phyloP scores from a whole-genome alignment of 75 land plant genomes.

The Picea glauca region DNA sequence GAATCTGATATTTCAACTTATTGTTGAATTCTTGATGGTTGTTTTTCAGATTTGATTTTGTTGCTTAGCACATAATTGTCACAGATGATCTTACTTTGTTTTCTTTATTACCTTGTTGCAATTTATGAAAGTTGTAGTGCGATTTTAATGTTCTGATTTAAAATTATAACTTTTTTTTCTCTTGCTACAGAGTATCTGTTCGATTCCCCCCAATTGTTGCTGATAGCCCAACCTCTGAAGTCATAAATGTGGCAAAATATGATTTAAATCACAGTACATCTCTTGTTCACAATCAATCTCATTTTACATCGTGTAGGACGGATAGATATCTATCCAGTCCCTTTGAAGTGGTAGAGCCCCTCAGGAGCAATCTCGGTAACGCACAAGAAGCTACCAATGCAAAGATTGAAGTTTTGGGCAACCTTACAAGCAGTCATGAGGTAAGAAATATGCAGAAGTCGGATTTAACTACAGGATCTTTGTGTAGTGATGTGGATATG shows the following conservation, averaged over 20 bases:
- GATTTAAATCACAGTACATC: not conserved
- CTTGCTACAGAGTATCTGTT: slow-evolving; percentile 1
- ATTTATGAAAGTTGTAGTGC: not conserved
- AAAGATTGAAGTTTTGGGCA: slow-evolving; percentile 1
- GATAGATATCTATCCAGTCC: slow-evolving; percentile 10
- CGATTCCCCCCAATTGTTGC: not conserved
- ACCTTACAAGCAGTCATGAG: not conserved
- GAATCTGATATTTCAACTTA: not conserved
- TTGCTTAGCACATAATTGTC: not conserved
- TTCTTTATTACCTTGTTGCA: not conserved
- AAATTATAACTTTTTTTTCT: not conserved
- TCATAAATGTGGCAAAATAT: not conserved
- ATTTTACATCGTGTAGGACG: not conserved
- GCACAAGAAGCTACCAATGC: not conserved
- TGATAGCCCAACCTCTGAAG: not conserved
- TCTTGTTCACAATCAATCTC: slow-evolving; percentile 1
- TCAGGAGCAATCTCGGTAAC: slow-evolving; percentile 2
- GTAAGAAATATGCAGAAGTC: not conserved
- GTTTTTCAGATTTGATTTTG: slow-evolving; percentile 2
- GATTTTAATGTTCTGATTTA: not conserved
- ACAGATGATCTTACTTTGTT: not conserved
- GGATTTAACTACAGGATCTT: not conserved
- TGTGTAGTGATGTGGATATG: not conserved
- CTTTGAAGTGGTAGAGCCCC: slow-evolving; percentile 6
- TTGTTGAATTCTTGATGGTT: not conserved